Percentiles rank a stretch among this genome's conserved stretches.
These are phyloP conservation scores for Danielia reshetovae DNA, from an alignment of 805 yeast species.

Conservation along the genomic window DNA sequence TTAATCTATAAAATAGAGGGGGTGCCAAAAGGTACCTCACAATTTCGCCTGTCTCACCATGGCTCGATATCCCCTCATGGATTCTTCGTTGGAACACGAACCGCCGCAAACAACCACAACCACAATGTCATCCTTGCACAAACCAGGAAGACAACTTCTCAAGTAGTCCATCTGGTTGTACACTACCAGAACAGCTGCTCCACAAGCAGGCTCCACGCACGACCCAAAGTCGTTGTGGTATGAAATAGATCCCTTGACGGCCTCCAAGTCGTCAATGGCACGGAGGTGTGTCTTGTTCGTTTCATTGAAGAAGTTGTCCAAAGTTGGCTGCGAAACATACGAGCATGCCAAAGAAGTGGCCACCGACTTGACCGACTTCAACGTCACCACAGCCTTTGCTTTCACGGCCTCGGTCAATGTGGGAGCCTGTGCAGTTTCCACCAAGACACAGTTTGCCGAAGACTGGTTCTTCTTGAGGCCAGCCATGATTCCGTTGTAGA, in stretches of 20 bases:
- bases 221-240: constrained; percentile 49
- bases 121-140: constrained; percentile 39
- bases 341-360: constrained; percentile 67
- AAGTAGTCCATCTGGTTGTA: constrained; percentile 33
- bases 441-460: constrained; percentile 33
- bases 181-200: constrained; percentile 59
- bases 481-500: constrained; percentile 47
- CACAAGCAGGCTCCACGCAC: constrained; percentile 70
- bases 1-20: too few species aligned
- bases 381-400: constrained; percentile 40
- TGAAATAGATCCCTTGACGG: constrained; percentile 48
- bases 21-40: too few species aligned
- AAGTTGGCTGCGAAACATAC: constrained; percentile 47
- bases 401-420: constrained; percentile 50
- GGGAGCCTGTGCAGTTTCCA: constrained; percentile 64
- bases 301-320: constrained; percentile 29
- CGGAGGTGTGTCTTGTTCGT: constrained; percentile 19
- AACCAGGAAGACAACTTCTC: constrained; percentile 19
- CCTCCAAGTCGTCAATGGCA: constrained; percentile 47
- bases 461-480: constrained; percentile 31
- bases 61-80: constrained; percentile 11
- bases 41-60: constrained; percentile 11
- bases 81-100: constrained; percentile 15
- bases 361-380: constrained; percentile 47
- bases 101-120: constrained; percentile 59